Percentiles rank a stretch among this genome's conserved stretches.
These are phyloP conservation scores for Juglanconis juglandina DNA, from an alignment of 2,329 filamentous ascomycete genomes.

Conservation along the genomic window DNA sequence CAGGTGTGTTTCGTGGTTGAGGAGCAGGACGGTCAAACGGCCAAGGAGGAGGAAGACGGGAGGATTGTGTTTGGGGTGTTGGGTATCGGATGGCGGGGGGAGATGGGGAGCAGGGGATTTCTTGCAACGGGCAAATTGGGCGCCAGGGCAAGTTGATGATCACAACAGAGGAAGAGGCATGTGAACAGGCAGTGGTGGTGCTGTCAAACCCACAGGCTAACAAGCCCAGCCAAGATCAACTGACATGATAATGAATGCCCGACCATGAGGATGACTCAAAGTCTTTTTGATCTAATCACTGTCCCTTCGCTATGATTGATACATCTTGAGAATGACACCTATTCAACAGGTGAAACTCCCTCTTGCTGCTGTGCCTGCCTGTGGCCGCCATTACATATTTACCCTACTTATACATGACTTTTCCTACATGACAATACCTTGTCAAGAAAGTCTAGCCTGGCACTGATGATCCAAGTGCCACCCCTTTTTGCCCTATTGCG, in stretches of 20 bases:
- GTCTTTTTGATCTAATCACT: constrained; percentile 6
- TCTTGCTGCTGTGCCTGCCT: neutral
- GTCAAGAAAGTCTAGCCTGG: constrained; percentile 10
- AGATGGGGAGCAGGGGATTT: constrained; percentile 85
- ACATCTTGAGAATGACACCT: constrained; percentile 6
- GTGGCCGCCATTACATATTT: constrained; percentile 9
- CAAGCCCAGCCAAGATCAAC: too few species aligned
- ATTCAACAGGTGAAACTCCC: constrained; percentile 8
- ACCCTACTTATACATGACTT: constrained; percentile 17
- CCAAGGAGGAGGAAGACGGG: constrained; percentile 54
- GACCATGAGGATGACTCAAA: neutral
- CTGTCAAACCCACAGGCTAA: too few species aligned
- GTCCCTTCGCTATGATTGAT: constrained; percentile 1
- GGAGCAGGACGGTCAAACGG: constrained; percentile 33
- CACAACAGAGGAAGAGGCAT: too few species aligned
- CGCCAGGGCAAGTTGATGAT: constrained; percentile 33
- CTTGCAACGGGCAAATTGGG: constrained; percentile 82
- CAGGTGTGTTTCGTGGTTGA: constrained; percentile 63
- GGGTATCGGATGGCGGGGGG: constrained; percentile 81
- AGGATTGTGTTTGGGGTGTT: constrained; percentile 73
- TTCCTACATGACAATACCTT: constrained; percentile 13
- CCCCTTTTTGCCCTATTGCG: neutral
- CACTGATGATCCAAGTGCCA: constrained; percentile 13
- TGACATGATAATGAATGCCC: neutral
- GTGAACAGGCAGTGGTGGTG: too few species aligned